Percentiles rank a stretch among this genome's conserved stretches.
phyloP scores from a whole-genome alignment of 2,329 filamentous ascomycete species.

The Aspergillus versicolor region DNA sequence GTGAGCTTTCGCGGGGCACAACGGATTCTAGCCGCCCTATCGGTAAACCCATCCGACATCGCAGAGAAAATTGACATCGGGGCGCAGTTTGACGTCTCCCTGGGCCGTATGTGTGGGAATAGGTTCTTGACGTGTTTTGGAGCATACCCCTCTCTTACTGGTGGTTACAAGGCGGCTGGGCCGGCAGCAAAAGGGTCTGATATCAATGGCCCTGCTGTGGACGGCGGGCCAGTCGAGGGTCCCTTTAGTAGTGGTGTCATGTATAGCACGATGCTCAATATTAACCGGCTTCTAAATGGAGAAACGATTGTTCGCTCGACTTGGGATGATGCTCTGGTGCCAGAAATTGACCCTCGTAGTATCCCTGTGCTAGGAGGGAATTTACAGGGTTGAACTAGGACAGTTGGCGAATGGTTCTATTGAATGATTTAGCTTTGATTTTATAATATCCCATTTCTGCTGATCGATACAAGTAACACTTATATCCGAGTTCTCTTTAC shows the following conservation, averaged over 20 bases:
- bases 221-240: not conserved
- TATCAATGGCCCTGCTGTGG: constrained; percentile 13
- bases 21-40: constrained; percentile 21
- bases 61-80: constrained; percentile 23
- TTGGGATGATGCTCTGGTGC: constrained; percentile 18
- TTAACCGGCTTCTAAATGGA: constrained; percentile 14
- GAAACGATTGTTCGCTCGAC: constrained; percentile 16
- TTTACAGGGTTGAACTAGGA: not conserved
- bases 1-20: constrained; percentile 22
- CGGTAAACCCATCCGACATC: constrained; percentile 17
- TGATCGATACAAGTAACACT: too few relatives aligned
- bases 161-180: constrained; percentile 14
- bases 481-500: too few relatives aligned
- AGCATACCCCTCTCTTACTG: constrained; percentile 18
- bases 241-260: constrained; percentile 16
- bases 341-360: not conserved
- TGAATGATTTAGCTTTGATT: too few relatives aligned
- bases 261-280: constrained; percentile 24
- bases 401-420: too few relatives aligned
- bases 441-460: too few relatives aligned
- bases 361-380: constrained; percentile 5
- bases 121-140: constrained; percentile 22
- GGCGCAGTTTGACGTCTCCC: constrained; percentile 22
- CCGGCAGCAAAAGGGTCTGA: constrained; percentile 14
- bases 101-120: constrained; percentile 22